Evolutionary conservation across 2,329 filamentous ascomycete genomes (phyloP), one percentile per base, ranked within the genome.

Genomic region (Diaporthe longicolla): DNA sequence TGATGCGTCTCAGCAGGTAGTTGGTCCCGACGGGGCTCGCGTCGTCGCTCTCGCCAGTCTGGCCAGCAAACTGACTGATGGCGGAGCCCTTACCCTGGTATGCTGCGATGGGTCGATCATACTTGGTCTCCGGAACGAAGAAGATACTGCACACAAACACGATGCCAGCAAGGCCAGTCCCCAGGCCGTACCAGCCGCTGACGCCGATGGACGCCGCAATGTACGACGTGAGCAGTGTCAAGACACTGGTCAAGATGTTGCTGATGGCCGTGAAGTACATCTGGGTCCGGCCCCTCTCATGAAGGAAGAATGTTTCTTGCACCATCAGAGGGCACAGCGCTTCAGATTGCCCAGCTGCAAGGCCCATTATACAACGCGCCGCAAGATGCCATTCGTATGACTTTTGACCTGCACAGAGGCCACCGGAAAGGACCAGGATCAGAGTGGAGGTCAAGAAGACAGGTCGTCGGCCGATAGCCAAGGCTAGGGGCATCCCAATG

Each of bases 71-170:
- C 29, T 66, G 43, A 35, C 63, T 66, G 5, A 66, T 21, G 17
- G 11, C 37, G 3, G 63, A 37, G 45, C 63, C 63, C 35, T 66
- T 66, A 15, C 63, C 45, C 21, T 52, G 70, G 13, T 72, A 55
- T 32, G 45, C 70, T 2, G 58, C 55, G 24, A 72, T 26, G 0
- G 71, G 73, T 5, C 73, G 45, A 10, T 71, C 73, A 26, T 75
- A 75, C 15, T 72, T 66, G 6, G 73, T 75, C 71, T 75, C 71
- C 9, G 71, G 73, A 19, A 73, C 57, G 52, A 88, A 80, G 4
- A 87, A 87, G 1, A 89, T 80, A 72, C 89, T 89, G 15, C 84
- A 83, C 21, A 84, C 83, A 77, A 89, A 88, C 3, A 81, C 76
- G 17, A 81, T 57, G 24, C 78, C 80, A 50, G 76, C 75, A 71